Percentiles rank a stretch among this genome's conserved stretches.
phyloP scores from a whole-genome alignment of 345 rosid species.

The Eucalyptus guilfoylei region DNA sequence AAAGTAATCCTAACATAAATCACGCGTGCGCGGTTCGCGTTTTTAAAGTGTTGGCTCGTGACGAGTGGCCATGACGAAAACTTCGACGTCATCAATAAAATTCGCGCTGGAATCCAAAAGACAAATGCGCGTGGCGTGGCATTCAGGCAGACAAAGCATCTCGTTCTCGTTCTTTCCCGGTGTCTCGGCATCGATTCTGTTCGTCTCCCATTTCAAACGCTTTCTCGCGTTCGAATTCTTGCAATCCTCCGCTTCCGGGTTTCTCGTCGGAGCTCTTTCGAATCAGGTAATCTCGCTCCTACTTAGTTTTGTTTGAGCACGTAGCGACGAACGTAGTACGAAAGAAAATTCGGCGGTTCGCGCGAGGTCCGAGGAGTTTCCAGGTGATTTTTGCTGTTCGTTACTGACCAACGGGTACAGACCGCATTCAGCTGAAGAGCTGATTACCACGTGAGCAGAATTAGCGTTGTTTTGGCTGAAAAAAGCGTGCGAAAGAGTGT shows the following conservation, averaged over 20 bases:
- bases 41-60: neutral
- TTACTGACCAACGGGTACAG: accelerated
- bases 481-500: neutral
- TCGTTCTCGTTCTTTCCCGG: neutral
- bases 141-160: neutral
- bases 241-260: neutral
- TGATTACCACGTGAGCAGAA: neutral
- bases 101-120: neutral
- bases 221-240: neutral
- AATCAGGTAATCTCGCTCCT: neutral
- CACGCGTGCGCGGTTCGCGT: neutral
- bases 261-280: neutral
- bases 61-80: neutral
- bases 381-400: neutral
- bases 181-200: neutral
- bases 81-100: neutral
- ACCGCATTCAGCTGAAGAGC: neutral
- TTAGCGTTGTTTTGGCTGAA: neutral
- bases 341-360: neutral
- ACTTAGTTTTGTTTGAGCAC: neutral
- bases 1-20: neutral
- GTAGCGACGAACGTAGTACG: neutral
- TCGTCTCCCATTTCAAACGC: neutral
- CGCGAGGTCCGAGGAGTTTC: neutral
- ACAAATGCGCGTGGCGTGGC: neutral